phyloP scores from a whole-genome alignment of 768 basidiomycete species.

The Suillus clintonianus region DNA sequence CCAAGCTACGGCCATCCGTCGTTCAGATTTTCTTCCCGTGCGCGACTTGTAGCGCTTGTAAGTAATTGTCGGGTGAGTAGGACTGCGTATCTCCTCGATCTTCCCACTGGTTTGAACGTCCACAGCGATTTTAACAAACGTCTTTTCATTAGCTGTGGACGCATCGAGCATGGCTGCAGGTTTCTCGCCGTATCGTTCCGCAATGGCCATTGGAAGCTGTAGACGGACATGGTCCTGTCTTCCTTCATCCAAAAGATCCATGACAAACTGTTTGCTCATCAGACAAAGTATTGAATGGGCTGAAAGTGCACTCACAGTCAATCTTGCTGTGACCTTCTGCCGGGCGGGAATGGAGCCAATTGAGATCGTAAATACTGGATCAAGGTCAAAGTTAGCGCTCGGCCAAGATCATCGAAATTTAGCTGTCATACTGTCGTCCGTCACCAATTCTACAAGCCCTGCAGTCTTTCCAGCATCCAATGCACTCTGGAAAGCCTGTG shows the following conservation, averaged over 20 bases:
- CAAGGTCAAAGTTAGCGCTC: not conserved
- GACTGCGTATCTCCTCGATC: constrained; percentile 43
- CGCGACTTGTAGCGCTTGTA: constrained; percentile 37
- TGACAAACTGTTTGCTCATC: constrained; percentile 42
- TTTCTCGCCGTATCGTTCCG: constrained; percentile 51
- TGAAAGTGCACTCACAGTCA: constrained; percentile 40
- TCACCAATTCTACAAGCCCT: constrained; percentile 49
- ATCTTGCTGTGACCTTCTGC: constrained; percentile 38
- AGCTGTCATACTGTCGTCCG: constrained; percentile 49
- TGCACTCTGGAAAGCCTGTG: constrained; percentile 41
- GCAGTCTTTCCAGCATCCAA: constrained; percentile 40
- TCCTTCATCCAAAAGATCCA: constrained; percentile 54
- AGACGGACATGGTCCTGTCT: constrained; percentile 51
- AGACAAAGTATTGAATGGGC: not conserved
- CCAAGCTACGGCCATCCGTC: constrained; percentile 42
- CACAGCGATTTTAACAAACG: constrained; percentile 41
- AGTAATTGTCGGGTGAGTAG: constrained; percentile 42
- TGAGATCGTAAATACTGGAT: constrained; percentile 57
- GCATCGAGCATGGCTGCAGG: constrained; percentile 40
- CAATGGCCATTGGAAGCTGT: constrained; percentile 53
- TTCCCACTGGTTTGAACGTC: constrained; percentile 52
- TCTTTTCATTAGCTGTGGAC: constrained; percentile 26
- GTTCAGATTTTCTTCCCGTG: constrained; percentile 36
- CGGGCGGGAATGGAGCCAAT: constrained; percentile 51
- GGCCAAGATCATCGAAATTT: not conserved